A percentile compares a stretch with the other conserved stretches of the same genome.
Conservation (phyloP, 2,329 filamentous ascomycete genomes). For the Aspergillus aculeatus region DNA sequence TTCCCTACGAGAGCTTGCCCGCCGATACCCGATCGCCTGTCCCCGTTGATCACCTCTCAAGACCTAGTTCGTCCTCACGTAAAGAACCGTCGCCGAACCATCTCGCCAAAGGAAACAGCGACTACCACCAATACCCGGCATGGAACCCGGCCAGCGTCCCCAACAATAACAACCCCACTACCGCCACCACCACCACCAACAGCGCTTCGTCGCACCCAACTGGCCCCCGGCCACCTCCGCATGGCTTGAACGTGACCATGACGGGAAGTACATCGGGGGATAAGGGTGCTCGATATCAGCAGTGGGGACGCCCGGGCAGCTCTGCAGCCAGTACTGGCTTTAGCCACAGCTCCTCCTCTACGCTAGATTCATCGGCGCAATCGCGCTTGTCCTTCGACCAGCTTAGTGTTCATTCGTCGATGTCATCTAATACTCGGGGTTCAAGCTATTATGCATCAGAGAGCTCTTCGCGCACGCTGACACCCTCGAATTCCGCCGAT, state of each 20-base stretch:
- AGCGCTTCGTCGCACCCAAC: constrained; percentile 57
- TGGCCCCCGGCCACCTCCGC: constrained; percentile 61
- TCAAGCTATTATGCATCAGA: constrained; percentile 59
- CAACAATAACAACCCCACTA: constrained; percentile 29
- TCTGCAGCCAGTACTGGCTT: constrained; percentile 54
- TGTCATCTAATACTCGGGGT: constrained; percentile 58
- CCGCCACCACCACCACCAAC: constrained; percentile 33
- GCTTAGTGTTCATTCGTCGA: constrained; percentile 61
- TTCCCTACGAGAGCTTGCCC: constrained; percentile 75
- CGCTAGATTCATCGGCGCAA: constrained; percentile 51
- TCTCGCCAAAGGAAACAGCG: constrained; percentile 70
- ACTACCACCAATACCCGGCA: constrained; percentile 87
- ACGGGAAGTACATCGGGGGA: constrained; percentile 72
- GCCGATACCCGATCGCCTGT: constrained; percentile 68
- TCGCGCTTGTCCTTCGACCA: constrained; percentile 63
- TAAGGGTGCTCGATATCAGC: constrained; percentile 69
- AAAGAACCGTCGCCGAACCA: constrained; percentile 80
- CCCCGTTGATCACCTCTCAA: constrained; percentile 70
- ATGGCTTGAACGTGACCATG: constrained; percentile 58
- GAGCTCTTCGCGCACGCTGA: constrained; percentile 46
- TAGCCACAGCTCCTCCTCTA: constrained; percentile 60
- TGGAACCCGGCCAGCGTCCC: constrained; percentile 58
- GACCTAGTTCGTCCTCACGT: constrained; percentile 59
- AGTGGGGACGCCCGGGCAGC: constrained; percentile 67
- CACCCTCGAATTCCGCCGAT: constrained; percentile 37